Evolutionary conservation across 2,329 filamentous ascomycete genomes (phyloP), one percentile per base, ranked within the genome.

Genomic region (Penicillium expansum): DNA sequence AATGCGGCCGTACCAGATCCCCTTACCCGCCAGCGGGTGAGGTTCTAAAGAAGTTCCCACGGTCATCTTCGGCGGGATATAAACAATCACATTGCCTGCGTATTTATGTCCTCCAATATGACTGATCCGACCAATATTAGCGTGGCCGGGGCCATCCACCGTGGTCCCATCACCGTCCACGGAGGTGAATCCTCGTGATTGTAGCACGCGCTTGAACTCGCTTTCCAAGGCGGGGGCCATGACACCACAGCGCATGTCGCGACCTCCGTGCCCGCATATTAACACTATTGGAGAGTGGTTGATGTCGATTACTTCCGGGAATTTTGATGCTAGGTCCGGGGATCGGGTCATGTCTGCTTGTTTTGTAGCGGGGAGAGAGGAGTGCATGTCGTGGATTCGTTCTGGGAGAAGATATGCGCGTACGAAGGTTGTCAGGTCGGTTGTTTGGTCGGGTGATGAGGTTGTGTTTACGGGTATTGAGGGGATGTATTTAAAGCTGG

Each of bases 101-200:
- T 94, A 97, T 79, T 96, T 96, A 79, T 97, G 93, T 0, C 93
- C 93, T 22, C 93, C 93, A 14, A 97, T 88, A 70, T 97, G 93
- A 63, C 87, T 93, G 68, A 97, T 77, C 47, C 72, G 63, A 5
- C 73, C 77, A 52, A 79, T 63, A 58, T 78, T 75, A 11, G 74
- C 74, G 60, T 73, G 70, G 0, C 61, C 60, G 0, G 64, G 63
- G 14, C 53, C 65, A 53, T 76, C 75, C 16, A 73, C 56, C 2
- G 48, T 59, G 24, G 53, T 58, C 1, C 54, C 55, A 9, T 59
- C 63, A n/a, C 54, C 59, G 7, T 51, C 55, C 1, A 62, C 63
- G 1, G 66, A 67, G 1, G 60, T 59, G 29, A 69, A 76, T 2
- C 73, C 75, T 20, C 67, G 67, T 7, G 58, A 48, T 16, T 60